Evolutionary conservation across 2,329 filamentous ascomycete species (phyloP).

Genomic region (Alternaria viburni): DNA sequence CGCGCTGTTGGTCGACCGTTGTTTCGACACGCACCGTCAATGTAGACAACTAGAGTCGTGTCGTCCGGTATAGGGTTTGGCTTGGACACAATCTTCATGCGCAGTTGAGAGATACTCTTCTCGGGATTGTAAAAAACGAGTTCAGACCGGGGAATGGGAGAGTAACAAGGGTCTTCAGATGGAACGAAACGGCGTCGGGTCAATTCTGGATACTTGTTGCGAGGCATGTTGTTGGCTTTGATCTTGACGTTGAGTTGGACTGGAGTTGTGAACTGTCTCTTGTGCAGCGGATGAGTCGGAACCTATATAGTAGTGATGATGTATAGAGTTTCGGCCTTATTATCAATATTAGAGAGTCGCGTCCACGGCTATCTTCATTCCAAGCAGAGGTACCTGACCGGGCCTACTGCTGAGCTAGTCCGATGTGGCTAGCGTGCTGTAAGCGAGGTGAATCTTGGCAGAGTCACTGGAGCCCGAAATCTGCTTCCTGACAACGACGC

Average conservation of each 20-base stretch:
- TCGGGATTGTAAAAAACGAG: constrained; percentile 9
- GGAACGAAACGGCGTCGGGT: neutral
- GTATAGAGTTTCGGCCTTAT: neutral
- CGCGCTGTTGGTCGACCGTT: constrained; percentile 15
- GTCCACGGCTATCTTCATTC: neutral
- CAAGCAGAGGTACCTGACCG: neutral
- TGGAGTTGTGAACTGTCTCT: neutral
- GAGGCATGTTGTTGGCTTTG: neutral
- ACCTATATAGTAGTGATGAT: neutral
- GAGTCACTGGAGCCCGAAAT: constrained; percentile 21
- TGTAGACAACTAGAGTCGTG: constrained; percentile 20
- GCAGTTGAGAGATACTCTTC: constrained; percentile 12
- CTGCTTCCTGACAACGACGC: constrained; percentile 25
- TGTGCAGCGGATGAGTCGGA: neutral
- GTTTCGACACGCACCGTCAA: constrained; percentile 29
- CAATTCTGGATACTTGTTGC: neutral
- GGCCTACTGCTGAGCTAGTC: neutral
- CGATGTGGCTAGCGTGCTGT: constrained; percentile 14
- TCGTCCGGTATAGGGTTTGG: neutral
- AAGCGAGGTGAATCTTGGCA: constrained; percentile 30
- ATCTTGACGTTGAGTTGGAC: neutral
- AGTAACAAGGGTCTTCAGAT: neutral
- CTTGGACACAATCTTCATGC: neutral
- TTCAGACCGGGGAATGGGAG: neutral
- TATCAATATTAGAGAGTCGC: neutral